Conservation (phyloP, 2,329 filamentous ascomycete genomes). For the Alternaria ethzedia region DNA sequence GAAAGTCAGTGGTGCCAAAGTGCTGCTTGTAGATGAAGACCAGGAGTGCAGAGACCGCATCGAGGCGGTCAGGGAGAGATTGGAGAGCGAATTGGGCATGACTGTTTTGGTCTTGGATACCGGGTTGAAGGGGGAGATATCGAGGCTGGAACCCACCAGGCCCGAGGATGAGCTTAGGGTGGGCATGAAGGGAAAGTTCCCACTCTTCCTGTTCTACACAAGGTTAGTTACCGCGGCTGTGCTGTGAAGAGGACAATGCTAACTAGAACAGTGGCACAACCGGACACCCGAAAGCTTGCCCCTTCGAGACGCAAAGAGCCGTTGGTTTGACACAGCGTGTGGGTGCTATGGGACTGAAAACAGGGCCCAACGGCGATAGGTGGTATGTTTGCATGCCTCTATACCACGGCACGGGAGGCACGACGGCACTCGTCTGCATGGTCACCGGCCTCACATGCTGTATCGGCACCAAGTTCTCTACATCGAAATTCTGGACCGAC, state of each 20-base stretch:
- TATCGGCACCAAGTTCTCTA: slow-evolving; percentile 72
- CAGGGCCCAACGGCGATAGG: slow-evolving; percentile 58
- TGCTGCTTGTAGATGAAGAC: slow-evolving; percentile 56
- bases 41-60: slow-evolving; percentile 62
- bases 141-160: slow-evolving; percentile 56
- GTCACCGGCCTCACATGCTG: slow-evolving; percentile 64
- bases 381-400: slow-evolving; percentile 81
- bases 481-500: slow-evolving; percentile 73
- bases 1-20: slow-evolving; percentile 60
- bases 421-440: slow-evolving; percentile 63
- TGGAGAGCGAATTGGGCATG: slow-evolving; percentile 65
- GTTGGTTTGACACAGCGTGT: slow-evolving; percentile 49
- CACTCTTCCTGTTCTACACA: slow-evolving; percentile 74
- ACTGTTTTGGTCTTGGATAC: slow-evolving; percentile 61
- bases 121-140: slow-evolving; percentile 56
- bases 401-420: slow-evolving; percentile 77
- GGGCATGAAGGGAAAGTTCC: slow-evolving; percentile 59
- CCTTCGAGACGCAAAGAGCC: slow-evolving; percentile 62
- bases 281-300: slow-evolving; percentile 74
- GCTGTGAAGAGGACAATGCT: not conserved
- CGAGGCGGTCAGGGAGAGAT: slow-evolving; percentile 55
- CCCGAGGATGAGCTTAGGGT: slow-evolving; percentile 64
- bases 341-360: slow-evolving; percentile 43
- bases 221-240: slow-evolving; percentile 48
- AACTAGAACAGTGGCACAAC: slow-evolving; percentile 68